Base-by-base conservation (phyloP, 495 filamentous ascomycete genomes). In the Parmelia sp. region DNA sequence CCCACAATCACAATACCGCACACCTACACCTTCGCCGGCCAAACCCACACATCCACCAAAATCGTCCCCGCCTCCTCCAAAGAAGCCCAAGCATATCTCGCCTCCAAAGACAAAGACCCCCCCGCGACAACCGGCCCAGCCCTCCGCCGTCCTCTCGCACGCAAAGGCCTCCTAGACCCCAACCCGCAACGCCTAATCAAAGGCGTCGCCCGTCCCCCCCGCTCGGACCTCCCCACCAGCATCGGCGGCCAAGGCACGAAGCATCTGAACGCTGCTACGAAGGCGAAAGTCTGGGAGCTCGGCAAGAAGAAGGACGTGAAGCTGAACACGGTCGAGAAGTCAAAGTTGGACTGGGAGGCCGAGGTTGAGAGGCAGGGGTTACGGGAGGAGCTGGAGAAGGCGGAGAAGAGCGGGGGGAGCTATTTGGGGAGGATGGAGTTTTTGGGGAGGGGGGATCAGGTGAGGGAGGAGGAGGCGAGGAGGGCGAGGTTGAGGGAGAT, bases 321-420 rank as follows among this genome's bases (percentile, higher is more conserved):
- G 71, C 82, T 97, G 71, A 97, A 96, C 73, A 96, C 92, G 1
- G 88, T 98, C 29, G 92, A 97, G 77, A 98, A 98, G 79, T 92
- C 89, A 42, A 82, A 90, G 58, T 81, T 96, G 77, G 94, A 98
- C 73, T 98, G 94, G 94, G 91, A 90, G 6, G 88, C 88, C 51
- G 96, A 90, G 70, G 95, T 97, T 57, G 92, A 97, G 71, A 82
- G 91, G 63, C 89, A 92, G 68, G 95, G 94, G 3, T 88, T 98
- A 75, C 86, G 86, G 69, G 94, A 96, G 71, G 94, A 98, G 74
- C 81, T 98, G 63, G 86, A 88, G 69, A 81, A 86, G 55, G 88
- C 91, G 66, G 90, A 90, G 70, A 92, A 88, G 76, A 88, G 86
- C 15, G 94, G 94, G 74, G 86, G 88, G 69, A 88, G 86, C 21